Base-by-base conservation (phyloP, 164 flowering plant species). In the Berberis vulgaris region DNA sequence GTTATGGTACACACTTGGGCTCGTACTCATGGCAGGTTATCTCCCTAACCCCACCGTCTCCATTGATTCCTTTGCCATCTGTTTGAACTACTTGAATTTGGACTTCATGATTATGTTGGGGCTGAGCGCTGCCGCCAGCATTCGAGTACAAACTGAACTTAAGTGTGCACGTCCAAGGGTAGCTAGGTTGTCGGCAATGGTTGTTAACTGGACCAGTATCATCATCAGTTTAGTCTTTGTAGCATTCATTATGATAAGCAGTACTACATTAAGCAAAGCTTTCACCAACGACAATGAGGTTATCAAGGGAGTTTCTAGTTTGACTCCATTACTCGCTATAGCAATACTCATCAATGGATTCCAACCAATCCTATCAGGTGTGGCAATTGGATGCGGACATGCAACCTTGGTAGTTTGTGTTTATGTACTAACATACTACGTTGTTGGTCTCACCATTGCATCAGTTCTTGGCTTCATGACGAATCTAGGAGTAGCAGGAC, bases 61-160 rank as follows among this genome's bases (percentile, higher is more conserved):
- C 26, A 26, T 26, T 26, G 26, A 52, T 52, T 52, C 49, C 8
- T 46, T 8, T 8, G 49, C 8, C 5, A 5, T 3, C 58, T 13
- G 58, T 7, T 2, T 55, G 6, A 55, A 55, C 42, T 55, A 55
- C 58, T 55, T 55, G 9, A 55, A 55, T 9, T 26, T 5, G 41
- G 58, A 55, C 42, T 4, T 55, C 41, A 26, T 8, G 7, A 1
- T 55, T 3, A 55, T 55, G 58, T 55, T 55, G 58, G 58, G 58
- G 26, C 58, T 55, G 40, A 55, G 58, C 38, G 13, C 58, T 13
- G 58, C 58, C 13, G 58, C 58, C 58, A 55, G 58, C 40, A 9
- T 55, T 55, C 6, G 58, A 39, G 58, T 26, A 4, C 41, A 41
- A 55, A 55, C 40, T 55, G 42, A 55, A 38, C 11, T 55, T 9